Conservation (phyloP, 2,329 filamentous ascomycete species). For the Zelopaecilomyces penicillatus region DNA sequence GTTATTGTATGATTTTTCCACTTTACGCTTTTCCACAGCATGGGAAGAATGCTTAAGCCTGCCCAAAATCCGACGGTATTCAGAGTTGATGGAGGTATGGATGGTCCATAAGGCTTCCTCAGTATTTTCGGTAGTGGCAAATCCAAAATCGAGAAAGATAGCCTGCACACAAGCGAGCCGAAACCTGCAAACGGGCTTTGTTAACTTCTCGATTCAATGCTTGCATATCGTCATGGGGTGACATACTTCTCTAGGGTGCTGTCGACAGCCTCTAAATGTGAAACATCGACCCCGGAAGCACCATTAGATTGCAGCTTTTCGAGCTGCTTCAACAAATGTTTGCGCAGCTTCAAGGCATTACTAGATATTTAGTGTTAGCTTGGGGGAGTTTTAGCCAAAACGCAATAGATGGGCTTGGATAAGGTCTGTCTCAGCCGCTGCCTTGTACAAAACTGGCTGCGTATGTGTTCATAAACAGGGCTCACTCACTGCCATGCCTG, state of each 20-base stretch:
- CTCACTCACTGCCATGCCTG: constrained; percentile 32
- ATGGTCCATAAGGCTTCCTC: constrained; percentile 70
- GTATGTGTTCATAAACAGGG: background rate
- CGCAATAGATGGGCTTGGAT: no score
- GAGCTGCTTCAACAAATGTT: constrained; percentile 34
- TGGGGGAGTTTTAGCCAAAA: background rate
- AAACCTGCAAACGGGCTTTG: constrained; percentile 38
- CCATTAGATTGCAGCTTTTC: constrained; percentile 31
- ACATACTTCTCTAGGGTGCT: constrained; percentile 32
- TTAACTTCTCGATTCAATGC: no score
- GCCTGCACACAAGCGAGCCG: constrained; percentile 63
- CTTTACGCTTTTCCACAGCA: constrained; percentile 60
- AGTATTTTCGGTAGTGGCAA: constrained; percentile 52
- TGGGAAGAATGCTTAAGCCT: constrained; percentile 44
- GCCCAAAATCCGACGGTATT: constrained; percentile 63
- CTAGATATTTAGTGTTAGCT: constrained; percentile 20
- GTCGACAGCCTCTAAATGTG: constrained; percentile 37
- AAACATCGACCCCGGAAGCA: constrained; percentile 28
- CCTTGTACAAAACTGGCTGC: background rate
- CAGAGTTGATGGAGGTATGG: constrained; percentile 68
- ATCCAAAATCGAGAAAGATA: constrained; percentile 64
- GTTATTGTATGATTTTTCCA: constrained; percentile 70
- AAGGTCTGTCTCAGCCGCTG: background rate
- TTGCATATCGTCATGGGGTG: background rate
- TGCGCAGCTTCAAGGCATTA: constrained; percentile 35